phyloP scores from a whole-genome alignment of 192 early-diverging fungal genomes.

The Entophlyctis luteolus region DNA sequence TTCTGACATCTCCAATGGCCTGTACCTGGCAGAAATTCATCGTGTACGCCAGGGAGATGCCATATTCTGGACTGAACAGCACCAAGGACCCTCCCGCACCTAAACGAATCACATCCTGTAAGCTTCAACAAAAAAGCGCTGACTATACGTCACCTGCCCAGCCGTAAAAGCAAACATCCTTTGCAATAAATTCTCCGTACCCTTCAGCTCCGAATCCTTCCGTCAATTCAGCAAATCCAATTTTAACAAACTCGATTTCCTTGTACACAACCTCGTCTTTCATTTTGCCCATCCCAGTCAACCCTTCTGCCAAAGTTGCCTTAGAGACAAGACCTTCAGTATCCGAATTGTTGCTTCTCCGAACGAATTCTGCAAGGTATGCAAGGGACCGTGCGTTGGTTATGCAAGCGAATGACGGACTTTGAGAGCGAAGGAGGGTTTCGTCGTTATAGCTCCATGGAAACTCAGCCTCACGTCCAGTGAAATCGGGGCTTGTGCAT shows the following conservation, averaged over 20 bases:
- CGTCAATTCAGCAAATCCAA: conserved; percentile 25
- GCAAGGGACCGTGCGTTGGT: conserved; percentile 56
- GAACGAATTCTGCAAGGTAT: conserved; percentile 55
- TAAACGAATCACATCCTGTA: neutral
- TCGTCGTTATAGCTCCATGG: conserved; percentile 39
- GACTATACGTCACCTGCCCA: neutral
- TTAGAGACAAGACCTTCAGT: conserved; percentile 29
- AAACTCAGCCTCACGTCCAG: conserved; percentile 25
- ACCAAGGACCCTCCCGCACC: conserved; percentile 58
- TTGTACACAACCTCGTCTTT: neutral
- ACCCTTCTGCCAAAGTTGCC: neutral
- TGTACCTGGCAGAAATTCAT: conserved; percentile 52
- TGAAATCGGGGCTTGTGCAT: conserved; percentile 13
- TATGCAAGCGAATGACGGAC: conserved; percentile 48
- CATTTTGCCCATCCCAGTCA: neutral
- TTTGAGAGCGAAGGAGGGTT: conserved; percentile 39
- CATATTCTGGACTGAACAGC: conserved; percentile 50
- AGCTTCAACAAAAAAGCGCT: neutral
- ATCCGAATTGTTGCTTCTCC: conserved; percentile 50
- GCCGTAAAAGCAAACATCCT: conserved; percentile 38
- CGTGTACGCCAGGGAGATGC: conserved; percentile 57
- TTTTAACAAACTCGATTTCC: conserved; percentile 9
- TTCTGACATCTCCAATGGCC: conserved; percentile 53
- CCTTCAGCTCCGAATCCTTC: neutral
- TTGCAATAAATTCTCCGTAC: neutral